Evolutionary conservation across 1,139 yeast species (phyloP).

Genomic region (Yamadazyma friedrichii): DNA sequence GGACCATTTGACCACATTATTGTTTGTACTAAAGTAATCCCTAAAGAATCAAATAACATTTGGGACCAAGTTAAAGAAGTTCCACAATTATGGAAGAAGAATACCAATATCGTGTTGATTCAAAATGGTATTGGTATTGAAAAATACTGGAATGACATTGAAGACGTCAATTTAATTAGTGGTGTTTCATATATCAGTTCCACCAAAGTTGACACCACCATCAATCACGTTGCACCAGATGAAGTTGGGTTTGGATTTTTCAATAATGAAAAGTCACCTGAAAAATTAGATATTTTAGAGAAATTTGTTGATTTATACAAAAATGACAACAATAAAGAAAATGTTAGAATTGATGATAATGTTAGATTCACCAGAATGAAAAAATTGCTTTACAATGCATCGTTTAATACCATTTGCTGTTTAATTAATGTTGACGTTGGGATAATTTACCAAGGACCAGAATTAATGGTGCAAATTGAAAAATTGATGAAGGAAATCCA

Average conservation of each 20-base stretch:
- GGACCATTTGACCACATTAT: conserved; percentile 67
- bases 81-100: conserved; percentile 40
- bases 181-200: conserved; percentile 76
- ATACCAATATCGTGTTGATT: conserved; percentile 57
- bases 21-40: conserved; percentile 71
- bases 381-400: conserved; percentile 69
- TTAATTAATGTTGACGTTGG: conserved; percentile 48
- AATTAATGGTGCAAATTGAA: conserved; percentile 51
- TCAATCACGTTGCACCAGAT: conserved; percentile 59
- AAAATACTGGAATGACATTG: conserved; percentile 52
- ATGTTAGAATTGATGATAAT: conserved; percentile 44
- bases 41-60: conserved; percentile 50
- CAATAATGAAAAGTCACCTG: conserved; percentile 25
- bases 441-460: conserved; percentile 56
- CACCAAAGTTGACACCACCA: conserved; percentile 49
- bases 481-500: conserved; percentile 63
- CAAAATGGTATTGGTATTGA: conserved; percentile 82
- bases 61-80: conserved; percentile 61
- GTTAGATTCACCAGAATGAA: conserved; percentile 65
- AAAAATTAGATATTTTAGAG: conserved; percentile 10
- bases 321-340: conserved; percentile 42
- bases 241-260: conserved; percentile 56
- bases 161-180: conserved; percentile 59
- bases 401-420: conserved; percentile 64
- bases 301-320: conserved; percentile 41